Base-by-base conservation (phyloP, 352 stramenopile genomes). In the Globisporangium acanthophoron region DNA sequence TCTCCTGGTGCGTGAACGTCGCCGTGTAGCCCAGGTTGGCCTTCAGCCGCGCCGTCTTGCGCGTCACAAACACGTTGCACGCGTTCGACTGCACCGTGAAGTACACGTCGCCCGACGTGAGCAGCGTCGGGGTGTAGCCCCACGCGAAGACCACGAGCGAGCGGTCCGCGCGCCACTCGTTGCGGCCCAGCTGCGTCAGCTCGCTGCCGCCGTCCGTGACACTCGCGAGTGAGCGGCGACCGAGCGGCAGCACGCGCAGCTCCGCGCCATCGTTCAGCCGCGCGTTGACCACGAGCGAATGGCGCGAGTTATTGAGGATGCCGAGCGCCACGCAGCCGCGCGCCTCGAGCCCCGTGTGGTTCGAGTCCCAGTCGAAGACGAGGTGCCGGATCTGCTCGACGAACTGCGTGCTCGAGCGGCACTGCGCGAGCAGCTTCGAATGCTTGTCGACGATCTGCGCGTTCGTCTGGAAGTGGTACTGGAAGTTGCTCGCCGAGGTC, bases 341-440 rank as follows among this genome's bases (percentile, higher is more conserved):
- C 8, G 85, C 85, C 41, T 88, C 85, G 0, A 94, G 64, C 0
- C 85, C 85, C 2, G 78, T 92, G 59, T 94, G 85, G 62, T 94
- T 92, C 41, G 80, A 82, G 54, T 94, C 82, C 82, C 84, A 93
- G 54, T 93, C 83, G 57, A 85, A 94, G 4, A 93, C 82, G 9
- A 94, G 64, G 48, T 94, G 85, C 12, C 80, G 71, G 33, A 91
- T 59, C 51, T 90, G 75, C 18, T 76, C 66, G 47, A 88, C 47
- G 48, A 91, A 88, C 48, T 88, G 64, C 0, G 71, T 62, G 37
- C 67, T 78, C 8, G 69, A 90, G 35, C 52, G 59, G 41, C 75
- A 88, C 44, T 74, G 58, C 3, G 63, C 44, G 3, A 94, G 50
- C 24, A 73, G 66, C 37, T 67, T 69, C 4, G 81, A 87, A 60